Base-by-base conservation (phyloP, 768 basidiomycete species). In the Chlorophyllum brunneum region DNA sequence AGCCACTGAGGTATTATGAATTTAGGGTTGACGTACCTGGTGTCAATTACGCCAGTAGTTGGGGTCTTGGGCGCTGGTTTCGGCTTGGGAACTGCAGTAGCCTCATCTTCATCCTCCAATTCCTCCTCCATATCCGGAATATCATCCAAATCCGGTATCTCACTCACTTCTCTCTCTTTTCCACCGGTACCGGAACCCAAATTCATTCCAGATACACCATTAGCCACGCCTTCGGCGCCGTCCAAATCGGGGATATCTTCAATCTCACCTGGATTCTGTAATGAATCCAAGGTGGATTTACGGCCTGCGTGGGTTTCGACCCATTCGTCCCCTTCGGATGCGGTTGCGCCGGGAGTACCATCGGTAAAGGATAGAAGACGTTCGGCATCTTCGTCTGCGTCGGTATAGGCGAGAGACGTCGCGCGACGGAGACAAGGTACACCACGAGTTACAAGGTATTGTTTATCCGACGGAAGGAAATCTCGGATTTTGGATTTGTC, bases 371-470 rank as follows among this genome's bases (percentile, higher is more conserved):
- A 83, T 40, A 99, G 79, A 20, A 98, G 73, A 36, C 92, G 89
- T 67, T 99, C 95, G 0, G 89, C 92, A 62, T 98, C 97, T 69
- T 97, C 95, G 65, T 98, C 95, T 9, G 86, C 91, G 59, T 95
- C 95, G 1, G 93, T 94, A 73, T 95, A 95, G 39, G 92, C 88
- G 41, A 97, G 78, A 29, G 93, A 86, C 2, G 88, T 92, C 9
- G 94, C 97, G 60, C 97, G 83, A 40, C 95, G 85, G 27, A 98
- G 82, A 67, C 95, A 98, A 6, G 97, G 92, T n/a, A 98, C 97
- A 55, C 94, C 95, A 16, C 89, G 85, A 29, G 91, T 94, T 59
- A 98, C 81, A 38, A 99, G 85, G 69, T 97, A 99, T 67, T 99
- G 97, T 74, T 97, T 98, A 69, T 95, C 93, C 1, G 76, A 63